These are phyloP conservation scores for Phytophthora kernoviae DNA, from an alignment of 352 stramenopile genomes.

Conservation along the genomic window DNA sequence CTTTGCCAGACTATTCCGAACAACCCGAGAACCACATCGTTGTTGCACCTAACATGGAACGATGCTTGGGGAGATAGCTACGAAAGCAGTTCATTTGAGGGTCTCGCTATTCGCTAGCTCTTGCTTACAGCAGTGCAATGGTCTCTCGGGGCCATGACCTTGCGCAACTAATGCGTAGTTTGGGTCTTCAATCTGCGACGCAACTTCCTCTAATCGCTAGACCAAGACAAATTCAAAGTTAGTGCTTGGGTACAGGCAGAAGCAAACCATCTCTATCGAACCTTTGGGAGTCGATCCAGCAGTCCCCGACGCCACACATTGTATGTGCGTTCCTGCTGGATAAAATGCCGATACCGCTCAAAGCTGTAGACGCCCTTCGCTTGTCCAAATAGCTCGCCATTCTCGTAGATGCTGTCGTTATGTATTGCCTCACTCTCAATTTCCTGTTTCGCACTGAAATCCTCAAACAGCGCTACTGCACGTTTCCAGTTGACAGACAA, in stretches of 20 bases:
- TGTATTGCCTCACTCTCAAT: slow-evolving; percentile 34
- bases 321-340: slow-evolving; percentile 65
- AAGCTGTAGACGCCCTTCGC: slow-evolving; percentile 47
- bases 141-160: slow-evolving; percentile 49
- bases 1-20: no score
- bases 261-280: slow-evolving; percentile 25
- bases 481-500: slow-evolving; percentile 22
- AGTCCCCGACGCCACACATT: slow-evolving; percentile 55
- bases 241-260: slow-evolving; percentile 13
- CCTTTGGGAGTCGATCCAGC: slow-evolving; percentile 56
- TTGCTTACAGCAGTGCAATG: slow-evolving; percentile 34
- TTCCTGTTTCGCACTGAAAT: slow-evolving; percentile 35
- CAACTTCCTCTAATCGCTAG: slow-evolving; percentile 44
- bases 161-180: slow-evolving; percentile 58
- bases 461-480: slow-evolving; percentile 27
- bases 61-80: no score
- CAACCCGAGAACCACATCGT: no score
- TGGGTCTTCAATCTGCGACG: slow-evolving; percentile 40
- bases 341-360: slow-evolving; percentile 57
- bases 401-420: slow-evolving; percentile 31
- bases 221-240: slow-evolving; percentile 1
- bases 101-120: not conserved
- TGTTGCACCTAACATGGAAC: no score
- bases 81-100: not conserved
- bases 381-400: slow-evolving; percentile 44